These are phyloP conservation scores for Thalassiosira sp. DNA, from an alignment of 352 stramenopile species.

Conservation along the genomic window DNA sequence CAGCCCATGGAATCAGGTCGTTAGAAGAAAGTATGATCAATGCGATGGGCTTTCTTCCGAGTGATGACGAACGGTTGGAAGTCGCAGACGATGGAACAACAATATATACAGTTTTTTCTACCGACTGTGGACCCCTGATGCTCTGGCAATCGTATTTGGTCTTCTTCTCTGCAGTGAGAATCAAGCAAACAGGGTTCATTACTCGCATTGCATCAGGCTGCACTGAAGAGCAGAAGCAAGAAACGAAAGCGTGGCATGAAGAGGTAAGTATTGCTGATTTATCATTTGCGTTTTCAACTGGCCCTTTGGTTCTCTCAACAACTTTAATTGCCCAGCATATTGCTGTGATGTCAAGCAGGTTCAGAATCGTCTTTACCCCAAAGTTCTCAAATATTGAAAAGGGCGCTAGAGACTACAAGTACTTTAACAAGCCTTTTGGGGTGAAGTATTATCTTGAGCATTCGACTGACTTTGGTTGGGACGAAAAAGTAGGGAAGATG, in stretches of 20 bases:
- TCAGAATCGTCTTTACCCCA: conserved; percentile 85
- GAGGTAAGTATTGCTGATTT: conserved; percentile 20
- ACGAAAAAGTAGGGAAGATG: conserved; percentile 45
- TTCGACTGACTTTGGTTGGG: conserved; percentile 53
- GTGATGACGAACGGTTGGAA: conserved; percentile 44
- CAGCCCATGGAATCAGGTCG: conserved; percentile 35
- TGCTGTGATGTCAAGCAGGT: conserved; percentile 68
- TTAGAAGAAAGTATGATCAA: conserved; percentile 50
- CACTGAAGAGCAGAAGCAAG: conserved; percentile 49
- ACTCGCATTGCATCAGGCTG: conserved; percentile 84
- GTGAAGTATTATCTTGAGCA: conserved; percentile 83
- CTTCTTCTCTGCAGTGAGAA: conserved; percentile 79
- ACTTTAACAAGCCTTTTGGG: conserved; percentile 87
- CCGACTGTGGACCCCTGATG: conserved; percentile 82
- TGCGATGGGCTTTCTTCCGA: conserved; percentile 30
- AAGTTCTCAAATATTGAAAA: conserved; percentile 62
- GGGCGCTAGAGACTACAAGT: conserved; percentile 64
- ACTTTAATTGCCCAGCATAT: conserved; percentile 22
- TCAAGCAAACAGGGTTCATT: conserved; percentile 74
- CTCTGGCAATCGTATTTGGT: conserved; percentile 87
- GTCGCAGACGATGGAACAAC: conserved; percentile 22
- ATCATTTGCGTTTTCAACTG: neutral
- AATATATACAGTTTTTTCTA: conserved; percentile 85
- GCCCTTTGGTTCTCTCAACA: neutral
- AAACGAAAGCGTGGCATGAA: conserved; percentile 49